Evolutionary conservation across 148 eudicot genomes (phyloP).

Genomic region (Rheum nobile): DNA sequence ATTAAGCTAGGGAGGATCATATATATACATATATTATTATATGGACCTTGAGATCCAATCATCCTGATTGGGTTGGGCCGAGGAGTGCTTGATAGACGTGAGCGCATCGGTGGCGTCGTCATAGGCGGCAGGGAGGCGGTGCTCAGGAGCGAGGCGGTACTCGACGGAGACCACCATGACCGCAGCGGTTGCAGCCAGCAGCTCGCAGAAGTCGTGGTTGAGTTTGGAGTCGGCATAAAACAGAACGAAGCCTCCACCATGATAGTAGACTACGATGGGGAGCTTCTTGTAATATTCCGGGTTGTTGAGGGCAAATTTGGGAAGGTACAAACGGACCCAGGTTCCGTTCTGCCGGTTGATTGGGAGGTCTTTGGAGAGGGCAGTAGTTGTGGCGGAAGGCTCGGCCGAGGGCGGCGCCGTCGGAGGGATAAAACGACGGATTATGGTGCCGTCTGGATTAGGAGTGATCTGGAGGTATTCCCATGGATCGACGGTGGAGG

Average conservation of each 20-base stretch:
- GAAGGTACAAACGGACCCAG: slow-evolving; percentile 55
- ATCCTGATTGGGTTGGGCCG: background rate
- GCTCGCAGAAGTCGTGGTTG: slow-evolving; percentile 37
- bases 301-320: slow-evolving; percentile 6
- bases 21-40: too few species aligned
- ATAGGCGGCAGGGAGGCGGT: slow-evolving; percentile 80
- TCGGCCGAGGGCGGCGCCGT: slow-evolving; percentile 10
- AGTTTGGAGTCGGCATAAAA: slow-evolving; percentile 29
- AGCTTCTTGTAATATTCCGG: slow-evolving; percentile 22
- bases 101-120: slow-evolving; percentile 70
- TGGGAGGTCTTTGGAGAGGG: slow-evolving; percentile 45
- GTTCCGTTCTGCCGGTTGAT: slow-evolving; percentile 37
- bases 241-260: slow-evolving; percentile 68
- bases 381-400: background rate
- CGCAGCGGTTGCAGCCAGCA: slow-evolving; percentile 24
- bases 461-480: slow-evolving; percentile 37
- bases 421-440: slow-evolving; percentile 15
- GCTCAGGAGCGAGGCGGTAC: slow-evolving; percentile 70
- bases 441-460: slow-evolving; percentile 61
- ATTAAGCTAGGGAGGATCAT: too few species aligned
- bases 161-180: slow-evolving; percentile 53
- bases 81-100: slow-evolving; percentile 24
- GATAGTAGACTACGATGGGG: slow-evolving; percentile 49
- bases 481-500: slow-evolving; percentile 37
- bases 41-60: slow-evolving; percentile 8